Evolutionary conservation across 441 rosid genomes (phyloP).

Genomic region (Corymbia citriodora): DNA sequence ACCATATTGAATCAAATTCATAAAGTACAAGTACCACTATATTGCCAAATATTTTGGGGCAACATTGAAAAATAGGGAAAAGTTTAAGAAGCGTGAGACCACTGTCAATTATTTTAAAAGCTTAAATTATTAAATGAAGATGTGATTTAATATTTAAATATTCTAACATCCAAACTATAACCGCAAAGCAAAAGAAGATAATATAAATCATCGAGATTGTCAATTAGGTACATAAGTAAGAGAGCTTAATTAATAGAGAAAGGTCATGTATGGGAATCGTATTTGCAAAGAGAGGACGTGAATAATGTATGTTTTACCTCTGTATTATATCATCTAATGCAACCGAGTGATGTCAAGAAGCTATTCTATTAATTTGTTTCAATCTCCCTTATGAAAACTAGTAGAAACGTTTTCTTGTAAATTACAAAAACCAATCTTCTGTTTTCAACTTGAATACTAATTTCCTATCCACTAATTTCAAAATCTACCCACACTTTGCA

Average conservation of each 20-base stretch:
- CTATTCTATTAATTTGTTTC: background rate
- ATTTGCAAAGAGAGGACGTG: background rate
- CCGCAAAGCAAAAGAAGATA: background rate
- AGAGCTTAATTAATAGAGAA: background rate
- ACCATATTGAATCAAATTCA: too few species aligned
- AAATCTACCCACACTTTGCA: background rate
- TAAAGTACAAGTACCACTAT: accelerated
- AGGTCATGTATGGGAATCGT: background rate
- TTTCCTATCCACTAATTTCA: accelerated
- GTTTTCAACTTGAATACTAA: background rate
- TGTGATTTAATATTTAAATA: too few species aligned
- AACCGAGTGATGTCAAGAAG: background rate
- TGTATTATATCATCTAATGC: too few species aligned
- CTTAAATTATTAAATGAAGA: too few species aligned
- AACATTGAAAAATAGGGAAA: too few species aligned
- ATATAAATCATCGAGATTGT: background rate
- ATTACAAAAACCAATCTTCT: background rate
- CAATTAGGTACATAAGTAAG: background rate
- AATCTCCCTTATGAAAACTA: background rate
- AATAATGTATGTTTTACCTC: background rate
- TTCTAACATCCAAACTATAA: accelerated
- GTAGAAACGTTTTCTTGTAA: background rate
- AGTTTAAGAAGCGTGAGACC: too few species aligned
- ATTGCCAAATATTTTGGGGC: too few species aligned
- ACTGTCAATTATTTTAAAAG: too few species aligned